Conservation (phyloP, 495 filamentous ascomycete species). For the Talaromyces stipitatus region DNA sequence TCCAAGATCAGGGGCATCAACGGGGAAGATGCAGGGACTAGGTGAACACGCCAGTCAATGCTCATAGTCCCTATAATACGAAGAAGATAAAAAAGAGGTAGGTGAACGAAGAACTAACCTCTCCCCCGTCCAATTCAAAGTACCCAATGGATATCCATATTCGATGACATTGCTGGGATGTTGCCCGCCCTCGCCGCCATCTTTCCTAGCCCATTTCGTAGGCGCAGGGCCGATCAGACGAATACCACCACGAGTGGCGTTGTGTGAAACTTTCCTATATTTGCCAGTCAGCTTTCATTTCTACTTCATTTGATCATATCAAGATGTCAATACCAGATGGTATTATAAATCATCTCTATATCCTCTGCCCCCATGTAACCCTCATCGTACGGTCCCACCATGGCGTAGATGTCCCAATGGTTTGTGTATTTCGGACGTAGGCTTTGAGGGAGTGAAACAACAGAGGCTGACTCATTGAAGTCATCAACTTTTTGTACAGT, state of each 20-base stretch:
- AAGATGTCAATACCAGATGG: no score
- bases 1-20: constrained; percentile 52
- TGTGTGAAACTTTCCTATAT: no score
- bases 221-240: constrained; percentile 51
- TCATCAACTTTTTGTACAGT: constrained; percentile 17
- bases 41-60: no score
- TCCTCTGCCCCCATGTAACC: constrained; percentile 44
- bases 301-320: no score
- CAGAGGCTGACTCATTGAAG: no score
- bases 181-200: constrained; percentile 53
- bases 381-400: constrained; percentile 52
- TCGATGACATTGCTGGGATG: constrained; percentile 55
- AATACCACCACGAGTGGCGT: constrained; percentile 49
- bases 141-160: constrained; percentile 49
- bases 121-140: constrained; percentile 50
- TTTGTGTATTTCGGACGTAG: constrained; percentile 36
- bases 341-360: constrained; percentile 49
- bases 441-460: constrained; percentile 23
- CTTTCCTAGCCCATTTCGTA: constrained; percentile 41
- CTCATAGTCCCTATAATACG: no score
- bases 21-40: constrained; percentile 54
- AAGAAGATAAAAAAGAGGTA: no score
- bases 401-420: constrained; percentile 41
- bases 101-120: no score
- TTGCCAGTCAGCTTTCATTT: no score